These are phyloP conservation scores for Astrephomene gubernaculifera DNA, from an alignment of 139 green algal species.

Conservation along the genomic window DNA sequence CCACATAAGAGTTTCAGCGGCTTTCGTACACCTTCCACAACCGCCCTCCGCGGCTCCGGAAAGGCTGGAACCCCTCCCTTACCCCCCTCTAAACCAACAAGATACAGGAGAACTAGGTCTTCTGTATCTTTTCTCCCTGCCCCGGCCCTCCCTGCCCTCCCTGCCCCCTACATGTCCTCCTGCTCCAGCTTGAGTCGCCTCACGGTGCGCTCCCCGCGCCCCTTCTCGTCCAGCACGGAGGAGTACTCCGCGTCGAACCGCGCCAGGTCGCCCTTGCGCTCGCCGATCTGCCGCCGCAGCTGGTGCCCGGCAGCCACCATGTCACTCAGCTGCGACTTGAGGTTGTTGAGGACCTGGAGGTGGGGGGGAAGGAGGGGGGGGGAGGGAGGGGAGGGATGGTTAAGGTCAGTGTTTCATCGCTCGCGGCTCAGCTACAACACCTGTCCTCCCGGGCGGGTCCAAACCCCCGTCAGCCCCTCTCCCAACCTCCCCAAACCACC, in stretches of 20 bases:
- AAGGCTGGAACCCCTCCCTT: no score
- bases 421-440: no score
- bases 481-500: no score
- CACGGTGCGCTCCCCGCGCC: constrained; percentile 48
- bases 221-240: constrained; percentile 37
- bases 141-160: neutral
- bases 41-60: no score
- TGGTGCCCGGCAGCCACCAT: constrained; percentile 55
- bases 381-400: neutral
- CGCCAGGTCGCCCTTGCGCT: constrained; percentile 58
- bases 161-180: constrained; percentile 66
- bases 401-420: no score
- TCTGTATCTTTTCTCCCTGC: neutral
- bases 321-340: constrained; percentile 71
- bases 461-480: no score
- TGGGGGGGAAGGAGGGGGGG: neutral
- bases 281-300: constrained; percentile 64
- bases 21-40: no score
- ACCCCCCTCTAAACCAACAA: no score
- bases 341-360: constrained; percentile 77
- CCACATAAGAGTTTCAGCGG: no score
- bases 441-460: no score
- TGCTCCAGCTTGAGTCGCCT: constrained; percentile 70
- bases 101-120: no score
- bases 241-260: constrained; percentile 65